These are phyloP conservation scores for Yarrowia osloensis DNA, from an alignment of 805 yeast species.

Conservation along the genomic window DNA sequence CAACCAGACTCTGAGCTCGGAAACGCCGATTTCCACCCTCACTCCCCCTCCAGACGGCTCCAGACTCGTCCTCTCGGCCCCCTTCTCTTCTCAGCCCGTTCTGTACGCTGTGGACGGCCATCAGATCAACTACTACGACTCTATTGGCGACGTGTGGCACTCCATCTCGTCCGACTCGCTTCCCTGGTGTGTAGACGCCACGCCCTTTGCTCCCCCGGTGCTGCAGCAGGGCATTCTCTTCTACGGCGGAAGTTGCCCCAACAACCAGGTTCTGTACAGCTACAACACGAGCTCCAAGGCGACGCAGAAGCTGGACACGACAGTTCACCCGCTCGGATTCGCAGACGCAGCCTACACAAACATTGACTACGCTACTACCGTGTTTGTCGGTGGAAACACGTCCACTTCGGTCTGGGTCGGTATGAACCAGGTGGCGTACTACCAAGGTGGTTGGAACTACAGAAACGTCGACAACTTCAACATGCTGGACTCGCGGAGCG, in stretches of 20 bases:
- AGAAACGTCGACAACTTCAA: background rate
- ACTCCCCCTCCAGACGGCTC: background rate
- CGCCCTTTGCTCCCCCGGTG: constrained; percentile 11
- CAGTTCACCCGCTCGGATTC: constrained; percentile 8
- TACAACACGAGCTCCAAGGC: constrained; percentile 7
- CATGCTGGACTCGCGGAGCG: constrained; percentile 20
- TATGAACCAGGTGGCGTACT: constrained; percentile 23
- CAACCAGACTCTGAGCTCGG: constrained; percentile 1
- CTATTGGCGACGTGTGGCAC: constrained; percentile 12
- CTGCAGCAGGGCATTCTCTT: background rate
- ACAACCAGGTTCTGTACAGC: background rate
- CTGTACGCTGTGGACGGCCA: constrained; percentile 3
- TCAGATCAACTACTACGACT: background rate
- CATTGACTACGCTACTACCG: constrained; percentile 7
- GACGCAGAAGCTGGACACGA: background rate
- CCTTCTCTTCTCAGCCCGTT: background rate
- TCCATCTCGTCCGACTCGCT: background rate
- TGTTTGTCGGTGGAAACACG: constrained; percentile 8
- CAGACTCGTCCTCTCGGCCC: background rate
- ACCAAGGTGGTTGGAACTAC: constrained; percentile 28
- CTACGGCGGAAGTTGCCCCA: constrained; percentile 4
- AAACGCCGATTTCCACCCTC: background rate
- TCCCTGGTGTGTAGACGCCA: constrained; percentile 4
- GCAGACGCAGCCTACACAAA: constrained; percentile 1
- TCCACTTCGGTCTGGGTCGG: constrained; percentile 11